These are phyloP conservation scores for Mikania micrantha DNA, from an alignment of 129 eudicot genomes.

Conservation along the genomic window DNA sequence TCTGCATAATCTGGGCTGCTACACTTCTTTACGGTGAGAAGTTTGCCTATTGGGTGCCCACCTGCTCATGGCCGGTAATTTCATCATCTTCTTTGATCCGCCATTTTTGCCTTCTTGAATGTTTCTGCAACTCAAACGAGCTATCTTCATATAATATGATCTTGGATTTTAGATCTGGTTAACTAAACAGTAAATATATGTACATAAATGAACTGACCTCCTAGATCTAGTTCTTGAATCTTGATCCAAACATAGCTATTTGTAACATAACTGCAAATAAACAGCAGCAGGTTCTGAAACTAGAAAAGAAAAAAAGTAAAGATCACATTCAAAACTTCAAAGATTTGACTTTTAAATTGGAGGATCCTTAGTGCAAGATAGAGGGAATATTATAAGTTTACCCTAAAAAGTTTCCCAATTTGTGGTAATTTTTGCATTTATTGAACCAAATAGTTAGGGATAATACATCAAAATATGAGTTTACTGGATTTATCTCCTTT, in stretches of 20 bases:
- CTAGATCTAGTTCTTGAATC: background rate
- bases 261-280: background rate
- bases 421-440: background rate
- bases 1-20: constrained; percentile 63
- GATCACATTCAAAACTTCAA: background rate
- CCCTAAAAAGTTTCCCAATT: background rate
- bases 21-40: constrained; percentile 77
- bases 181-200: background rate
- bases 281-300: too few relatives aligned
- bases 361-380: too few relatives aligned
- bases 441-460: background rate
- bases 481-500: too few relatives aligned
- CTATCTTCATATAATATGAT: background rate
- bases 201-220: too few relatives aligned
- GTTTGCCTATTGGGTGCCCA: constrained; percentile 71
- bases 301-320: background rate
- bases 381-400: background rate
- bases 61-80: constrained; percentile 72
- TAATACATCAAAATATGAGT: background rate
- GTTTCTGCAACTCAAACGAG: background rate
- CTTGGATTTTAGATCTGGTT: background rate
- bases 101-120: background rate
- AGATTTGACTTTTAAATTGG: background rate
- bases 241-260: background rate
- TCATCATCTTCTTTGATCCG: constrained; percentile 26